Base-by-base conservation (phyloP, 345 rosid genomes). In the Rhodamnia rubescens region DNA sequence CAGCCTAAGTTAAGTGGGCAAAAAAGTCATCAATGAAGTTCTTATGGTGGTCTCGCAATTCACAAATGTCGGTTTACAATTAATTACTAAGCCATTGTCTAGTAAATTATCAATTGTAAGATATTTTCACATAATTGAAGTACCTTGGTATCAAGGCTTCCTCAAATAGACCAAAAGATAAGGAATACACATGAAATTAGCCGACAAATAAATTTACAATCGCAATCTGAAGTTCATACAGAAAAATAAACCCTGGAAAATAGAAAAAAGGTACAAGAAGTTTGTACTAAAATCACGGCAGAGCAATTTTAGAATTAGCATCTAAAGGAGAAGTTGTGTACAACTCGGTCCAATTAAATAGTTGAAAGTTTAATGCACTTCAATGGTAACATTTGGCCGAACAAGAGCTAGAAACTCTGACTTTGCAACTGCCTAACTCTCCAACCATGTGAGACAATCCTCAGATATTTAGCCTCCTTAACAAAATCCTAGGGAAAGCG, bases 1-100 rank as follows among this genome's bases (percentile, higher is more conserved):
- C 94, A 85, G 91, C 91, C 99, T 96, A 75, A 44, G 51, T 55
- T 75, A 29, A 16, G 81, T 26, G 18, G 20, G 21, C 16, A 36
- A 26, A 82, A 13, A 83, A 52, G 20, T n/a, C 54, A 32, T 56
- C 36, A 82, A 53, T n/a, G 57, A 7, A 54, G 57, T 75, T 78
- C 53, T 40, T 42, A 2, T 32, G 16, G 51, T 42, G 47, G 27
- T 42, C 24, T 21, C 1, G 15, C 27, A 78, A 78, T 11, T 42
- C 13, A 20, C 21, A 32, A 44, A 40, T 40, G 8, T 22, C 53
- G 2, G 2, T 21, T 51, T 44, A 78, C 47, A 51, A 75, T 42
- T 11, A 78, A 14, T 11, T 44, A 14, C 26, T 78, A 78, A 44
- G 53, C 22, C 12, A 18, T 78, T 42, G 11, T 21, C 51, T 32